A percentile compares a stretch with the other conserved stretches of the same genome.
These are phyloP conservation scores for Amanita muscaria DNA, from an alignment of 768 basidiomycete genomes.

Conservation along the genomic window DNA sequence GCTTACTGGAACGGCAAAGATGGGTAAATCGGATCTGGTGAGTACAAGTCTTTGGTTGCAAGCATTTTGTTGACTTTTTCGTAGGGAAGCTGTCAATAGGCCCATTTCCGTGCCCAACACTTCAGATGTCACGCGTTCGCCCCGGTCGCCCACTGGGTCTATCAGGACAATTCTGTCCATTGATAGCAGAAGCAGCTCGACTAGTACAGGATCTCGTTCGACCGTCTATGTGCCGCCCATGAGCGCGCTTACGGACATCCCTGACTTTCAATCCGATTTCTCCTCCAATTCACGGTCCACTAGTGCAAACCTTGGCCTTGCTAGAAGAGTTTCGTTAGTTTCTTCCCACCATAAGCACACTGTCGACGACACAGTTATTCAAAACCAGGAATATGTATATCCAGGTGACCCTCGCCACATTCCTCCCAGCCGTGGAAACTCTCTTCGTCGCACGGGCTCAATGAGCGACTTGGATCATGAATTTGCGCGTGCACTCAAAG, in stretches of 20 bases:
- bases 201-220: conserved; percentile 47
- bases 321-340: conserved; percentile 36
- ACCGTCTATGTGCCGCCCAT: conserved; percentile 75
- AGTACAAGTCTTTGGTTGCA: conserved; percentile 17
- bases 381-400: conserved; percentile 57
- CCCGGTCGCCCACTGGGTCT: conserved; percentile 44
- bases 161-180: conserved; percentile 64
- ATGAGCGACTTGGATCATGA: conserved; percentile 62
- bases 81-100: conserved; percentile 73
- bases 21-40: conserved; percentile 92
- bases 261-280: conserved; percentile 41
- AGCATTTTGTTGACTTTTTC: conserved; percentile 4
- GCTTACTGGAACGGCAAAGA: conserved; percentile 73
- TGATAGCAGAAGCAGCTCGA: conserved; percentile 30
- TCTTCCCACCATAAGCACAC: conserved; percentile 57
- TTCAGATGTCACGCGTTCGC: conserved; percentile 42
- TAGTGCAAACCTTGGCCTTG: conserved; percentile 13
- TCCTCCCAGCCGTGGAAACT: conserved; percentile 43
- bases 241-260: conserved; percentile 61
- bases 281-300: conserved; percentile 15
- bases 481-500: conserved; percentile 32
- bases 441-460: conserved; percentile 52
- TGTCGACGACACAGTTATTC: conserved; percentile 66
- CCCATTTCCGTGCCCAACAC: conserved; percentile 36
- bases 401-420: conserved; percentile 69